phyloP scores from a whole-genome alignment of 257 asterid species.

The Nicotiana noctiflora region DNA sequence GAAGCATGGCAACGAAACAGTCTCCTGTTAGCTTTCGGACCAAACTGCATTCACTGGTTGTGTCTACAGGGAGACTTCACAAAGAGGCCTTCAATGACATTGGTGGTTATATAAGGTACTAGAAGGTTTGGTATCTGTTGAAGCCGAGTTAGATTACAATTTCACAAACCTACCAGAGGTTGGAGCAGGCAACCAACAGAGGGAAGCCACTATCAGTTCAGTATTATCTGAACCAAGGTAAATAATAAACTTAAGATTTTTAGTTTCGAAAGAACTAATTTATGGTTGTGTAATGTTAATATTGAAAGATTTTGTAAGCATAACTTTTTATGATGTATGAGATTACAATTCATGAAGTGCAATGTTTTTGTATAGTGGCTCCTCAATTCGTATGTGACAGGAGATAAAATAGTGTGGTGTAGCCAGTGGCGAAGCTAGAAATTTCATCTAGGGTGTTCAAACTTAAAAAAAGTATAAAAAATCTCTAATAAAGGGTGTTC shows the following conservation, averaged over 20 bases:
- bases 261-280: not conserved
- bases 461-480: no score
- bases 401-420: not conserved
- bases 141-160: constrained; percentile 7
- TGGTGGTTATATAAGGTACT: constrained; percentile 15
- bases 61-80: constrained; percentile 8
- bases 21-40: no score
- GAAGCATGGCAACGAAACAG: no score
- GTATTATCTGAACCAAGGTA: constrained; percentile 15
- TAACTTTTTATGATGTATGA: not conserved
- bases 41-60: no score
- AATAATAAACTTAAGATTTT: not conserved
- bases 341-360: not conserved
- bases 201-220: not conserved
- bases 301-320: not conserved
- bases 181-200: not conserved
- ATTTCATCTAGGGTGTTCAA: no score
- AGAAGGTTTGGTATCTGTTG: constrained; percentile 13
- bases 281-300: no score
- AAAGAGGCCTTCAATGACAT: constrained; percentile 27
- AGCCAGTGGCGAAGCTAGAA: no score
- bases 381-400: not conserved
- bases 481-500: no score
- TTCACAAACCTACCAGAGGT: not conserved
- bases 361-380: not conserved